Conservation (phyloP, 176 grass and related monocot genomes). For the Triticum turgidum region DNA sequence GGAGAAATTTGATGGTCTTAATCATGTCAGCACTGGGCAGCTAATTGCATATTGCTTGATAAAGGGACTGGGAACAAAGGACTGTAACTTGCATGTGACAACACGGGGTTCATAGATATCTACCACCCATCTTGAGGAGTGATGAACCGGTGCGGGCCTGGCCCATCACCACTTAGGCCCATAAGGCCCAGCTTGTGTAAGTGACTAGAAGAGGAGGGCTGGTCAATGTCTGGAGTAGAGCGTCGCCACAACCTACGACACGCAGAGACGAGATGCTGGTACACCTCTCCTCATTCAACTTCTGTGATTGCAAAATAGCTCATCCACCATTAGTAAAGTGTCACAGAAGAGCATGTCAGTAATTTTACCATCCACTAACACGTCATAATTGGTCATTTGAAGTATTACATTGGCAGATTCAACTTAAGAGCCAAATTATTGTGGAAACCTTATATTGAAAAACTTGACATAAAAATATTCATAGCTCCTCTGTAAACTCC, state of each 20-base stretch:
- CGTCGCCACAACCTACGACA: too few species aligned
- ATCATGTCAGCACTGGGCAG: not conserved
- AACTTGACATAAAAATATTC: slow-evolving; percentile 1
- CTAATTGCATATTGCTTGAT: not conserved
- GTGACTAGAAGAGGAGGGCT: too few species aligned
- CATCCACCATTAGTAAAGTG: not conserved
- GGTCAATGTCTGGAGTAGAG: too few species aligned
- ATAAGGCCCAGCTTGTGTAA: too few species aligned
- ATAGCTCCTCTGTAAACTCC: not conserved
- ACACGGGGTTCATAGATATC: not conserved
- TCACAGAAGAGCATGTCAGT: not conserved
- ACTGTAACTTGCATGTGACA: not conserved
- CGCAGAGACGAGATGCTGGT: too few species aligned
- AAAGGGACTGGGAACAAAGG: not conserved
- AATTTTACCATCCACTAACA: slow-evolving; percentile 7
- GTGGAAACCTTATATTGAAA: not conserved
- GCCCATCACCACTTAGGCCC: too few species aligned
- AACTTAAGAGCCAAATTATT: not conserved
- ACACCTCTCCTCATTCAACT: too few species aligned
- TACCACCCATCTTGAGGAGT: not conserved
- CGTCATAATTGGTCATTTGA: not conserved
- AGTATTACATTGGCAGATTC: not conserved
- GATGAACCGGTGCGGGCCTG: too few species aligned
- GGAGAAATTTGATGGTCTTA: not conserved
- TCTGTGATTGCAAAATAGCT: not conserved